Conservation (phyloP, 2,329 filamentous ascomycete genomes). For the Hawksworthiomyces lignivorus region DNA sequence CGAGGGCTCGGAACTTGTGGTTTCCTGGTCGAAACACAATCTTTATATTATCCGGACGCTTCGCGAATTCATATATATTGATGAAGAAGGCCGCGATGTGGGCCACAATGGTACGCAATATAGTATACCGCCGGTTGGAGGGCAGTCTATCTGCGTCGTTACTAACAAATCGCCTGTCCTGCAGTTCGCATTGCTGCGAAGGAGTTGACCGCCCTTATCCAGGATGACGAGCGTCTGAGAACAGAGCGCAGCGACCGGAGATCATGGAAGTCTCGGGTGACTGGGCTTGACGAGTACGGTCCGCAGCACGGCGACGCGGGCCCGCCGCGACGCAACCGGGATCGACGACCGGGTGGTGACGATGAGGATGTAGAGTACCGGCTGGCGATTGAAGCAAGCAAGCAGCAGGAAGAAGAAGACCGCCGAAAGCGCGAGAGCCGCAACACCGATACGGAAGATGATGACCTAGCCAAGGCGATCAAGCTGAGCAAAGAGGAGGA, state of each 20-base stretch:
- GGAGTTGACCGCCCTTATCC: constrained; percentile 82
- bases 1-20: constrained; percentile 91
- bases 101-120: constrained; percentile 77
- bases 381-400: constrained; percentile 89
- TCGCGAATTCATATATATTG: constrained; percentile 92
- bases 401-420: constrained; percentile 90
- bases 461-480: constrained; percentile 90
- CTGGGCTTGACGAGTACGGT: constrained; percentile 77
- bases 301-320: constrained; percentile 31
- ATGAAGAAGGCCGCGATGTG: constrained; percentile 91
- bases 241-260: constrained; percentile 86
- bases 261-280: constrained; percentile 94
- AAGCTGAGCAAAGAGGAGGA: constrained; percentile 93
- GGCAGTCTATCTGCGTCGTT: neutral
- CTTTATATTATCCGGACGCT: constrained; percentile 98
- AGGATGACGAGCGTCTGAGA: constrained; percentile 88
- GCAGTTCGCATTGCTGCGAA: constrained; percentile 91
- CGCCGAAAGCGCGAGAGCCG: constrained; percentile 61
- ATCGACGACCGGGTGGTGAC: constrained; percentile 37
- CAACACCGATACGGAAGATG: constrained; percentile 55
- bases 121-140: too few relatives aligned
- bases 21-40: constrained; percentile 97
- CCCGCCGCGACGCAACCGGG: constrained; percentile 37
- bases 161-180: constrained; percentile 19
- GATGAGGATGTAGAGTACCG: constrained; percentile 87